phyloP scores from a whole-genome alignment of 2,329 filamentous ascomycete species.

The Epichloe amarillans region DNA sequence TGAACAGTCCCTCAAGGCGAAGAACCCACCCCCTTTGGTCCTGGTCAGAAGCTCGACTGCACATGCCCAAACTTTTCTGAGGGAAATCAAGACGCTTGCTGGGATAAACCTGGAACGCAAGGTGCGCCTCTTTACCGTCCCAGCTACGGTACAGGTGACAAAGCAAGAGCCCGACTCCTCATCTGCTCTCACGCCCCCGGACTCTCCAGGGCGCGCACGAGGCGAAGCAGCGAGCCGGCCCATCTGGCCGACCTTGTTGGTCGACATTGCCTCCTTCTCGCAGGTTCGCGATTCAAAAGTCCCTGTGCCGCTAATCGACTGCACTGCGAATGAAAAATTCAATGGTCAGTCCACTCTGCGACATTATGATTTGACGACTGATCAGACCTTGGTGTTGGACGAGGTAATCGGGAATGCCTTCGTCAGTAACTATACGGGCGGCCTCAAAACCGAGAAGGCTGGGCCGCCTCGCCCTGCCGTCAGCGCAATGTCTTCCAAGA shows the following conservation, averaged over 20 bases:
- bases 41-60: slow-evolving; percentile 60
- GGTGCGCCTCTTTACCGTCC: slow-evolving; percentile 57
- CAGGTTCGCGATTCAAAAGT: slow-evolving; percentile 16
- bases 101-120: slow-evolving; percentile 58
- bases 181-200: slow-evolving; percentile 26
- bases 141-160: slow-evolving; percentile 26
- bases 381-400: slow-evolving; percentile 72
- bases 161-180: slow-evolving; percentile 20
- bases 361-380: slow-evolving; percentile 53
- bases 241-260: slow-evolving; percentile 29
- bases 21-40: slow-evolving; percentile 43
- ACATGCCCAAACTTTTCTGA: slow-evolving; percentile 62
- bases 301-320: slow-evolving; percentile 34
- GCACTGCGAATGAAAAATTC: slow-evolving; percentile 60
- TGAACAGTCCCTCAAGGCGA: slow-evolving; percentile 46
- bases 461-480: slow-evolving; percentile 19
- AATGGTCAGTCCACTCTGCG: slow-evolving; percentile 60
- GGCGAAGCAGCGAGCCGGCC: slow-evolving; percentile 13
- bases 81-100: slow-evolving; percentile 53
- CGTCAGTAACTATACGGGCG: slow-evolving; percentile 36
- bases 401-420: slow-evolving; percentile 52
- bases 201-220: slow-evolving; percentile 22
- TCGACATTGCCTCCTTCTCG: slow-evolving; percentile 41
- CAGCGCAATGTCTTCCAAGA: slow-evolving; percentile 16
- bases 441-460: slow-evolving; percentile 22